Conservation (phyloP, 2,329 filamentous ascomycete species). For the Xylaria hypoxylon region DNA sequence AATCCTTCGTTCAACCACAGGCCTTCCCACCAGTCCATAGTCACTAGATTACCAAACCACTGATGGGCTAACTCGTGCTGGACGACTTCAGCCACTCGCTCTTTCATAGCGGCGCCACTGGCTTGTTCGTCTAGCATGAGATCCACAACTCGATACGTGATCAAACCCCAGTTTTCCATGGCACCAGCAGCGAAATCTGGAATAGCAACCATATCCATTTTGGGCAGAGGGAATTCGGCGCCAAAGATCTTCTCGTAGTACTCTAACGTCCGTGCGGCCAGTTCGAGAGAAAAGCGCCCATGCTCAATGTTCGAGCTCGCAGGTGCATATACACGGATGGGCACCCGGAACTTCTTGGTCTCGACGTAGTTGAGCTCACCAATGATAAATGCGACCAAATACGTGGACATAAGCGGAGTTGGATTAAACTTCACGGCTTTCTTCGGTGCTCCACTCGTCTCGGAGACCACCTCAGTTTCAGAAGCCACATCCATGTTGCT, state of each 20-base stretch:
- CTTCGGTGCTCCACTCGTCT: conserved; percentile 71
- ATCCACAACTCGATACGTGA: conserved; percentile 94
- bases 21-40: conserved; percentile 99
- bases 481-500: conserved; percentile 96
- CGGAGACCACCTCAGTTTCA: conserved; percentile 77
- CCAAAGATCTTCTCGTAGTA: conserved; percentile 98
- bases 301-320: conserved; percentile 91
- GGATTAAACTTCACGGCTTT: conserved; percentile 94
- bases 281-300: conserved; percentile 88
- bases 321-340: conserved; percentile 93
- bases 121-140: conserved; percentile 91
- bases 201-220: conserved; percentile 97
- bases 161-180: conserved; percentile 98
- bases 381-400: conserved; percentile 92
- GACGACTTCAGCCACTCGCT: conserved; percentile 93
- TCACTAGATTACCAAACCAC: conserved; percentile 98
- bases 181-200: conserved; percentile 95
- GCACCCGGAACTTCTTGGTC: conserved; percentile 89
- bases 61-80: conserved; percentile 98
- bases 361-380: conserved; percentile 95
- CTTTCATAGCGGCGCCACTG: conserved; percentile 88
- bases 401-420: conserved; percentile 95
- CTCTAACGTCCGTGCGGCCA: conserved; percentile 87
- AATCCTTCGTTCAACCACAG: conserved; percentile 96
- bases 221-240: conserved; percentile 85